Conservation (phyloP, 768 basidiomycete species). For the Naganishia friedmannii region DNA sequence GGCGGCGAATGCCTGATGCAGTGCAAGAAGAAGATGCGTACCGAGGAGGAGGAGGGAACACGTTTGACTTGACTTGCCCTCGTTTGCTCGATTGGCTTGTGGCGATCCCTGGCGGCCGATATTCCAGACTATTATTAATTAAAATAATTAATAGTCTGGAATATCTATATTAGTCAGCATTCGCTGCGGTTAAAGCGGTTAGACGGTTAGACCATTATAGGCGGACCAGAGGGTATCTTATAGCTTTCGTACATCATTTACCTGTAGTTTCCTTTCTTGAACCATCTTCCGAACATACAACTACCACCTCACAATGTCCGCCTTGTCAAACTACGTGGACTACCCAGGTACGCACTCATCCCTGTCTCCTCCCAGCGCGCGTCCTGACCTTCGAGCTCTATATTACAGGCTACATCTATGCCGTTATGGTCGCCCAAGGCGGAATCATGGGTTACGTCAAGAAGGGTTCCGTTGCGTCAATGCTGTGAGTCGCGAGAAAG, state of each 20-base stretch:
- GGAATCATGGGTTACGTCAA: slow-evolving; percentile 35
- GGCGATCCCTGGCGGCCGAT: neutral
- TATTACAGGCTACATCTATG: slow-evolving; percentile 28
- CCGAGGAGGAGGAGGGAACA: too few species aligned
- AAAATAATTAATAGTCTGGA: too few species aligned
- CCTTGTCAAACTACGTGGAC: slow-evolving; percentile 20
- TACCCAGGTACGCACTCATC: slow-evolving; percentile 17
- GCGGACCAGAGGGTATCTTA: too few species aligned
- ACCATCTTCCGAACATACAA: neutral
- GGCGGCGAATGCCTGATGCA: neutral
- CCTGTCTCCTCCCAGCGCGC: neutral
- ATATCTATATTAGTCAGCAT: too few species aligned
- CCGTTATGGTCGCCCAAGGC: slow-evolving; percentile 27
- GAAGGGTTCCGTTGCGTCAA: slow-evolving; percentile 26
- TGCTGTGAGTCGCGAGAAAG: slow-evolving; percentile 27
- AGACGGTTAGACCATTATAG: too few species aligned
- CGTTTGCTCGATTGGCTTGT: neutral
- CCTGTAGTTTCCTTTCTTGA: too few species aligned
- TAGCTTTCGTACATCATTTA: too few species aligned
- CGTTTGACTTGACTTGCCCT: too few species aligned
- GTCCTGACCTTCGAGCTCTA: neutral
- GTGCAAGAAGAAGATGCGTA: too few species aligned
- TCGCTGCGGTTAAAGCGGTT: too few species aligned
- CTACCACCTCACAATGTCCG: slow-evolving; percentile 4
- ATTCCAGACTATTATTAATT: too few species aligned